phyloP scores from a whole-genome alignment of 106 monocot genomes.

The Iris macrosiphon region DNA sequence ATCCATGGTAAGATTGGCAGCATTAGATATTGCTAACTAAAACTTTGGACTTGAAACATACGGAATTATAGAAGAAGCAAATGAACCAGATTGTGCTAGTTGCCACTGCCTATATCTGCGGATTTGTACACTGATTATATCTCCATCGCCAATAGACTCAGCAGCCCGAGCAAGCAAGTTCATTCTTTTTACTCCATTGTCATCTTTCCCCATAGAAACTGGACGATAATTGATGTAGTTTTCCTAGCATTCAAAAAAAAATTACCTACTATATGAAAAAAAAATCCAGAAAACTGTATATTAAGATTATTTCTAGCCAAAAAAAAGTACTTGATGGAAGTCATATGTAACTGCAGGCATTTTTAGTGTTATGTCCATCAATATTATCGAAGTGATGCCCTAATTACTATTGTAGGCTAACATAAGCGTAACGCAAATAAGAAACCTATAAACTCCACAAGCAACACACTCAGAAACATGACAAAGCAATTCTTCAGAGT shows the following conservation, averaged over 20 bases:
- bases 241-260: constrained; percentile 51
- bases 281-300: not conserved
- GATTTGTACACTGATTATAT: constrained; percentile 91
- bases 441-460: no score
- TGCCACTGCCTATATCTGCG: constrained; percentile 98
- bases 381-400: no score
- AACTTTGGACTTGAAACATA: constrained; percentile 21
- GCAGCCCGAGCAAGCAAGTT: constrained; percentile 71
- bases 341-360: no score
- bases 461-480: no score
- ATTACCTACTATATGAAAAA: not conserved
- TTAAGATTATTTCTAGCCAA: no score
- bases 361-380: no score
- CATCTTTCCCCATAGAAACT: constrained; percentile 62
- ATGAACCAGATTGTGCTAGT: constrained; percentile 72
- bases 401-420: no score
- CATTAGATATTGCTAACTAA: not conserved
- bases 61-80: constrained; percentile 92
- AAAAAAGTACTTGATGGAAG: constrained; percentile 6
- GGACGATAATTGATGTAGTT: constrained; percentile 98
- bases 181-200: constrained; percentile 84
- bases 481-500: no score
- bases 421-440: no score
- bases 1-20: constrained; percentile 3
- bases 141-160: constrained; percentile 85